Percentiles rank a stretch among this genome's conserved stretches.
Evolutionary conservation across 1,284 basidiomycete genomes (phyloP).

Genomic region (Ceratobasidium sp.): DNA sequence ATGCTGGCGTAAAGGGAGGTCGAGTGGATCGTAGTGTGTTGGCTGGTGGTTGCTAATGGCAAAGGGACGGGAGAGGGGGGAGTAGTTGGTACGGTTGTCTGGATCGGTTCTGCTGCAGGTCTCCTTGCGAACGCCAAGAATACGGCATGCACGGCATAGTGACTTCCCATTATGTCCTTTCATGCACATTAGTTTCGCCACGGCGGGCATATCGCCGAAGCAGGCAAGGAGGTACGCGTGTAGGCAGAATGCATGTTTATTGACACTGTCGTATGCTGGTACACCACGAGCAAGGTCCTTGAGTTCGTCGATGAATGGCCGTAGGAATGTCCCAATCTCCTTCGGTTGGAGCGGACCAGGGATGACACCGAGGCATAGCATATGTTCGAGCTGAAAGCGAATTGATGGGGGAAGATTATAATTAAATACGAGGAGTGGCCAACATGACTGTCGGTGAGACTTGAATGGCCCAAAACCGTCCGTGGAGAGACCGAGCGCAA

Average conservation of each 20-base stretch:
- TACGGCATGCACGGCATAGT: slow-evolving; percentile 47
- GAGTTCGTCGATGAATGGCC: slow-evolving; percentile 45
- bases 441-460: slow-evolving; percentile 55
- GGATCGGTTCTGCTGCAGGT: background rate
- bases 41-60: background rate
- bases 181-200: slow-evolving; percentile 48
- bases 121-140: slow-evolving; percentile 19
- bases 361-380: slow-evolving; percentile 48
- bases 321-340: slow-evolving; percentile 48
- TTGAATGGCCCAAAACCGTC: slow-evolving; percentile 33
- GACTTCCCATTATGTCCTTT: slow-evolving; percentile 47
- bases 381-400: slow-evolving; percentile 40
- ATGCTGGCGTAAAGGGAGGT: slow-evolving; percentile 40
- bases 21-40: background rate
- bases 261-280: slow-evolving; percentile 12
- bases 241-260: slow-evolving; percentile 27
- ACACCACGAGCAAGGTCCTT: slow-evolving; percentile 44
- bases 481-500: background rate
- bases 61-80: slow-evolving; percentile 30
- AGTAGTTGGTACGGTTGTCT: slow-evolving; percentile 5
- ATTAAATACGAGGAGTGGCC: slow-evolving; percentile 49
- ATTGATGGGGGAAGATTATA: slow-evolving; percentile 48
- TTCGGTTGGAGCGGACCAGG: slow-evolving; percentile 46
- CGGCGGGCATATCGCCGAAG: slow-evolving; percentile 48
- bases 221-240: slow-evolving; percentile 37